Percentiles rank a stretch among this genome's conserved stretches.
These are phyloP conservation scores for Trametes versicolor DNA, from an alignment of 1,284 basidiomycete genomes.

Conservation along the genomic window DNA sequence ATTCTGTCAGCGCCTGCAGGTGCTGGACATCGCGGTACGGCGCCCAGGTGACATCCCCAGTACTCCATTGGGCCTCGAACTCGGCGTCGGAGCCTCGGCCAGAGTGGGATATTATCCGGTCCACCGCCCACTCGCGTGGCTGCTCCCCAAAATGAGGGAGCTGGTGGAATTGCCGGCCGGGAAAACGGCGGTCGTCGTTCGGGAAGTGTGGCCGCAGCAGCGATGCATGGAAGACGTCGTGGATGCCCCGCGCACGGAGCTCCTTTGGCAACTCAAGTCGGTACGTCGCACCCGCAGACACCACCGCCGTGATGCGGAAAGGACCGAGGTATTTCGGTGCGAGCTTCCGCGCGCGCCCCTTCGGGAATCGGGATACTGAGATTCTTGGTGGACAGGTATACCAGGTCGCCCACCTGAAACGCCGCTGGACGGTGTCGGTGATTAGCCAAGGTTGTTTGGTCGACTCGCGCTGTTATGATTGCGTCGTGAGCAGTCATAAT, in stretches of 20 bases:
- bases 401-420: conserved; percentile 40
- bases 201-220: conserved; percentile 37
- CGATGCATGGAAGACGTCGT: conserved; percentile 42
- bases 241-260: conserved; percentile 35
- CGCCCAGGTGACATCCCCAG: conserved; percentile 47
- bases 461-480: conserved; percentile 35
- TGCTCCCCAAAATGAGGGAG: conserved; percentile 44
- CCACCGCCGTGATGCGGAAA: conserved; percentile 3
- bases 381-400: conserved; percentile 47
- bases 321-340: conserved; percentile 43
- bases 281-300: conserved; percentile 28
- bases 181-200: conserved; percentile 42
- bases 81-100: conserved; percentile 36
- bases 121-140: conserved; percentile 37
- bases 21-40: conserved; percentile 28
- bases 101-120: conserved; percentile 43
- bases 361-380: conserved; percentile 37
- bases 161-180: conserved; percentile 32
- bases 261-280: conserved; percentile 40
- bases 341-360: conserved; percentile 37
- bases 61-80: conserved; percentile 47
- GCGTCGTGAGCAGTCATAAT: conserved; percentile 38
- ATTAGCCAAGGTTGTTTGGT: conserved; percentile 35
- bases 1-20: conserved; percentile 25
- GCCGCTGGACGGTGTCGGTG: conserved; percentile 8